Evolutionary conservation across 371 early-diverging fungal species (phyloP), one percentile per base, ranked within the genome.

Genomic region (Mucor piriformis): DNA sequence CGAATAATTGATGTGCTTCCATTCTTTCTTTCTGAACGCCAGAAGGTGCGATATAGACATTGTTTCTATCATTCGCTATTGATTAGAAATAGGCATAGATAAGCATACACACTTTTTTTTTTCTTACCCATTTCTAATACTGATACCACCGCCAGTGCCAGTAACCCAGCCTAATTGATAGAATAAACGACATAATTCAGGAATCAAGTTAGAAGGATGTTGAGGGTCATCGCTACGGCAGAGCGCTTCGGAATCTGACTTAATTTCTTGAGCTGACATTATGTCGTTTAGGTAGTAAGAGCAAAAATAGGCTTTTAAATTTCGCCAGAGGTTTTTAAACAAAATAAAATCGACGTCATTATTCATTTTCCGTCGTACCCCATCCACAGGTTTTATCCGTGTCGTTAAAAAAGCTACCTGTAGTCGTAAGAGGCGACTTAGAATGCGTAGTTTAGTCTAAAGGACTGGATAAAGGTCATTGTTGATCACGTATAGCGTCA

Each of bases 1-100:
- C 92, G 66, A 93, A 98, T 7, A 98, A 81, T 60, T 98, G 90
- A 6, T 79, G 61, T 11, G 97, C 85, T 37, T 83, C 61, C 64
- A 98, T 94, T 54, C 96, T 86, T 70, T 98, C 97, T 74, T 97
- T 98, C 76, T 97, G 96, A 6, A 98, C 96, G 29, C 97, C 90
- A 29, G 93, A 92, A 8, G 97, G 96, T 8, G 97, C 96, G 50
- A 97, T 88, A 68, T 91, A 96, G 20, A 94, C 90, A 32, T 82
- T 67, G 27, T 90, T 85, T 48, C 88, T 88, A 40, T 20, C 10
- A 43, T 44, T 24, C 16, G 6, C 6, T 40, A 18, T 18, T 6
- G 10, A 18, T 18, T n/a, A 16, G 2, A 40, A 16, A 16, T 16
- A n/a, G 16, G 40, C 13, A 16, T 5, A 43, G 11, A 25, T 69